Evolutionary conservation across 1,284 basidiomycete species (phyloP).

Genomic region (Microbotryomycetes sp.): DNA sequence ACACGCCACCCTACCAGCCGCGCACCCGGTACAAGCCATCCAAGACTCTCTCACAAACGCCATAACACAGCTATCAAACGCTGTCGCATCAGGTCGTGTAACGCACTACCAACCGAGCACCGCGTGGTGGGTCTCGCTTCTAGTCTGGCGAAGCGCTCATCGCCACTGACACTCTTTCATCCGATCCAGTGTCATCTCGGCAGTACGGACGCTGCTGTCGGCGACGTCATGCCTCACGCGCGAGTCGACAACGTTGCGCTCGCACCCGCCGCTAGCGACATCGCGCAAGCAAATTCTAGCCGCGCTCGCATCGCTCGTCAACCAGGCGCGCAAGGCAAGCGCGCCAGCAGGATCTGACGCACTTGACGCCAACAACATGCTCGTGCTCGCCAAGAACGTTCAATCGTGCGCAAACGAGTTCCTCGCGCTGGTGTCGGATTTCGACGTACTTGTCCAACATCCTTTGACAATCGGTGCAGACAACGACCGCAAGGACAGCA

Average conservation of each 20-base stretch:
- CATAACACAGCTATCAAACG: slow-evolving; percentile 73
- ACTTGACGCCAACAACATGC: slow-evolving; percentile 40
- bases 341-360: slow-evolving; percentile 35
- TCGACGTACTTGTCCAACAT: background rate
- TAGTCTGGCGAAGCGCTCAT: slow-evolving; percentile 1
- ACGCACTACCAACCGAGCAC: slow-evolving; percentile 64
- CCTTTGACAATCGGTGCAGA: background rate
- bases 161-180: background rate
- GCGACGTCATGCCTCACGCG: slow-evolving; percentile 78
- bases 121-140: slow-evolving; percentile 45
- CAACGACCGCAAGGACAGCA: background rate
- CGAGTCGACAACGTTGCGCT: slow-evolving; percentile 64
- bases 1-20: background rate
- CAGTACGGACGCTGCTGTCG: slow-evolving; percentile 80
- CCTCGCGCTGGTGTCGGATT: slow-evolving; percentile 45
- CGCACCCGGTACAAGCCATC: background rate
- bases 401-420: slow-evolving; percentile 47
- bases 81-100: slow-evolving; percentile 66
- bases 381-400: slow-evolving; percentile 44
- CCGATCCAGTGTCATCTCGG: slow-evolving; percentile 63
- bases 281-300: slow-evolving; percentile 77
- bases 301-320: slow-evolving; percentile 73
- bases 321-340: slow-evolving; percentile 71
- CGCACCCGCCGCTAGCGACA: slow-evolving; percentile 59
- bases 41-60: slow-evolving; percentile 72